A percentile compares a stretch with the other conserved stretches of the same genome.
phyloP scores from a whole-genome alignment of 2,329 filamentous ascomycete genomes.

The Cyphellophora europaea region DNA sequence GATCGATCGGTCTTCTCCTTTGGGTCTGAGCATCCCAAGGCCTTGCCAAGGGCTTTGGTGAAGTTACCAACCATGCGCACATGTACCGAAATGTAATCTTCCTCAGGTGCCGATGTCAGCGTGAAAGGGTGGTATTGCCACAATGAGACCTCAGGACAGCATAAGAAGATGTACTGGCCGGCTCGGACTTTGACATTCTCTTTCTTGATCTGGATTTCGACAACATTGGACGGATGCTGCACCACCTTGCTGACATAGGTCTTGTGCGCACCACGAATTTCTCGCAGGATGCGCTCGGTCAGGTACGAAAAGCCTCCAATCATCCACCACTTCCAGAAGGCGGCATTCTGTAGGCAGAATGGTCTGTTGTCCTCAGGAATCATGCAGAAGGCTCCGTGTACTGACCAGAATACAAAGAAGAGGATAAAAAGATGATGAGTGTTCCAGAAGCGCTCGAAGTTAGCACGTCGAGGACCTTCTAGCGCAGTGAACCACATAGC shows the following conservation, averaged over 20 bases:
- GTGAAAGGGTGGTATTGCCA: constrained; percentile 90
- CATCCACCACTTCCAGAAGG: constrained; percentile 88
- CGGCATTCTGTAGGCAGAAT: constrained; percentile 65
- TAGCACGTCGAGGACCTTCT: constrained; percentile 67
- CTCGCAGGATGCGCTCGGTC: constrained; percentile 67
- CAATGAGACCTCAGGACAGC: constrained; percentile 73
- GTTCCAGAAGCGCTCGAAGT: constrained; percentile 88
- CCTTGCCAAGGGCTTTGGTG: constrained; percentile 58
- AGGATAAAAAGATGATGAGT: constrained; percentile 80
- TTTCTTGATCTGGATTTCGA: constrained; percentile 88
- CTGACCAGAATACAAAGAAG: constrained; percentile 87
- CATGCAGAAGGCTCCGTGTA: constrained; percentile 85
- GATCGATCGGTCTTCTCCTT: constrained; percentile 33
- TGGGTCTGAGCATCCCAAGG: constrained; percentile 58
- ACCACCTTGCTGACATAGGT: constrained; percentile 84
- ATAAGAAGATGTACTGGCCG: constrained; percentile 77
- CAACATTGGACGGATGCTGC: constrained; percentile 83
- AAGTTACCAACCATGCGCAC: constrained; percentile 78
- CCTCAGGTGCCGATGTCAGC: constrained; percentile 75
- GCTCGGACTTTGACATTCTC: constrained; percentile 72
- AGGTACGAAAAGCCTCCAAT: constrained; percentile 74
- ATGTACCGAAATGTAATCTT: constrained; percentile 83
- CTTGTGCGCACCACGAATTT: constrained; percentile 71
- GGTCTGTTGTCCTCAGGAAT: constrained; percentile 75
- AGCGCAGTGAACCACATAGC: constrained; percentile 69